Evolutionary conservation across 2,329 filamentous ascomycete genomes (phyloP), one percentile per base, ranked within the genome.

Genomic region (Xylaria sp.): DNA sequence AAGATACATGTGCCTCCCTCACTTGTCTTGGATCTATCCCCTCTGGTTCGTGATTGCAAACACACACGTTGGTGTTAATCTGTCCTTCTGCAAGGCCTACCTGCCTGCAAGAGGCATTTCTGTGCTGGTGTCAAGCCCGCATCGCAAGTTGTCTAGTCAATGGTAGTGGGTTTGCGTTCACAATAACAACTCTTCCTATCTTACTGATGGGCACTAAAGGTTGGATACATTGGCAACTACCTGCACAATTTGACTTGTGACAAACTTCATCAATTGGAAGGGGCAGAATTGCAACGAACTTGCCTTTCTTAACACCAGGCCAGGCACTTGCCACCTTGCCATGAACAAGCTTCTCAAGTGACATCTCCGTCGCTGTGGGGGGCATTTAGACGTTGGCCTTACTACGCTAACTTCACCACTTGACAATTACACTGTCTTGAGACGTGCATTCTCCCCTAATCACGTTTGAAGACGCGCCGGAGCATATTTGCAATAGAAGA

Each of bases 291-390:
- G 19, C 19, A 50, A 59, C 8, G 11, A 8, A 32, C 45, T 14
- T 42, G 17, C n/a, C 27, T n/a, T 14, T 48, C 47, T 24, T 32
- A 12, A 58, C 47, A 27, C n/a, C 24, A 32, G 4, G 24, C n/a
- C 24, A 32, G 4, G 50, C n/a, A n/a, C 47, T 42, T 59, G 45
- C 53, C 9, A 50, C 3, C 30, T 45, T 24, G 34, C 34, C 51
- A 32, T 21, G 50, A n/a, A 34, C 50, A 50, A 48, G 21, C 54
- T 30, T 57, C 14, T 58, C 45, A 51, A 32, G 67, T 61, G 56
- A 56, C 32, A 19, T 32, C n/a, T 34, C 36, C 12, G 54, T 62
- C 45, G 59, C 50, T 55, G 50, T 59, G 42, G 21, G 45, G 42
- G 21, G 45, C 42, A 7, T 36, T 27, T 21, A 12, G 34, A 59